Conservation (phyloP, 192 early-diverging fungal genomes). For the Spizellomyces punctatus region DNA sequence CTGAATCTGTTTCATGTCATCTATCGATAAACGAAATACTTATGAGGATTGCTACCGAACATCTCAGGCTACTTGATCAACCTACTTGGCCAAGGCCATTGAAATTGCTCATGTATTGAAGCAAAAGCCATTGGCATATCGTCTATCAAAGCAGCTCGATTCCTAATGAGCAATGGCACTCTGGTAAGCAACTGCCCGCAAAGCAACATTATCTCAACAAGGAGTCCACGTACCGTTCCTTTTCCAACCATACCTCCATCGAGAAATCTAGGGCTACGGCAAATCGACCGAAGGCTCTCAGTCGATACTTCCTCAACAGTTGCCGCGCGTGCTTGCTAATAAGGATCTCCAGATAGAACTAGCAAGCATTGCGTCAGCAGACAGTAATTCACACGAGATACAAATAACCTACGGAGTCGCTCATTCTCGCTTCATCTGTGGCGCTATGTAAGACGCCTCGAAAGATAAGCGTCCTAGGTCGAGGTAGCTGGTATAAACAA, state of each 20-base stretch:
- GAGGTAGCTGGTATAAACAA: too few species aligned
- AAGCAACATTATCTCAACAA: neutral
- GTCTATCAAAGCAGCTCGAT: constrained; percentile 10
- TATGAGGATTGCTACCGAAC: neutral
- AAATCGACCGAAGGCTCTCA: constrained; percentile 35
- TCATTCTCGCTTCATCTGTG: too few species aligned
- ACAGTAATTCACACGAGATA: constrained; percentile 1
- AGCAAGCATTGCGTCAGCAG: neutral
- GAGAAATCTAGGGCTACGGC: constrained; percentile 32
- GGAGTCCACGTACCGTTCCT: constrained; percentile 29
- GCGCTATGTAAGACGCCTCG: too few species aligned
- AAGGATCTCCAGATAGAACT: constrained; percentile 41
- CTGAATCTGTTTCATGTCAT: neutral
- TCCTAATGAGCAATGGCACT: constrained; percentile 3
- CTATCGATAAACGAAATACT: neutral
- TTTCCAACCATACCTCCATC: constrained; percentile 26
- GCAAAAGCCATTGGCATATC: constrained; percentile 30
- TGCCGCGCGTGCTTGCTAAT: constrained; percentile 38
- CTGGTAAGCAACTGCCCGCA: neutral
- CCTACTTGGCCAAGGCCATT: constrained; percentile 36
- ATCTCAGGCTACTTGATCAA: neutral
- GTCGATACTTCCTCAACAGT: constrained; percentile 26
- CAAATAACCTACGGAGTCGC: too few species aligned
- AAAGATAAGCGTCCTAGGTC: too few species aligned
- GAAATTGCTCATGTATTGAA: constrained; percentile 44